These are phyloP conservation scores for Gamsiella multidivaricata DNA, from an alignment of 192 early-diverging fungal species.

Conservation along the genomic window DNA sequence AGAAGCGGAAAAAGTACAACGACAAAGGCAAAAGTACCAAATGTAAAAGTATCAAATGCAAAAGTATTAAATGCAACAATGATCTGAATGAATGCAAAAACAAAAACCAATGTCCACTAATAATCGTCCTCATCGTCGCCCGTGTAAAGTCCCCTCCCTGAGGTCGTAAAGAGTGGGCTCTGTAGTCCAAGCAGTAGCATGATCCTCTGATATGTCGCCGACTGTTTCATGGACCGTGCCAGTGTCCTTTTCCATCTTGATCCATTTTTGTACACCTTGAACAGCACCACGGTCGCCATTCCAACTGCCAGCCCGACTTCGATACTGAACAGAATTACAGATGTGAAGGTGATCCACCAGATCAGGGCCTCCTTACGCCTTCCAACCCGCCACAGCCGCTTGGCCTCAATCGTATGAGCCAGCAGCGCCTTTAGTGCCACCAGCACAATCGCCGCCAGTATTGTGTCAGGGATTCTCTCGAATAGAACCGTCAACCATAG, in stretches of 20 bases:
- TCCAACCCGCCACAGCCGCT: constrained; percentile 40
- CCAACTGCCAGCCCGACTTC: constrained; percentile 46
- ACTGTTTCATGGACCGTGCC: constrained; percentile 20
- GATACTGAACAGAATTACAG: constrained; percentile 44
- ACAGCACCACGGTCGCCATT: constrained; percentile 16
- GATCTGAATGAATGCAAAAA: neutral
- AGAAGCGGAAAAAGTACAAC: too few species aligned
- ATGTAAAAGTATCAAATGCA: neutral
- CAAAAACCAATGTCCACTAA: neutral
- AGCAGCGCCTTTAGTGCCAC: constrained; percentile 37
- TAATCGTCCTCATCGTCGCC: constrained; percentile 50
- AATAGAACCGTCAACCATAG: constrained; percentile 48
- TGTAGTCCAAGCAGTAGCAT: constrained; percentile 47
- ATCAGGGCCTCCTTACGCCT: constrained; percentile 39
- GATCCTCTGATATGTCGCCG: constrained; percentile 31
- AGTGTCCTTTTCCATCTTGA: constrained; percentile 13
- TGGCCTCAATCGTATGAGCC: constrained; percentile 32
- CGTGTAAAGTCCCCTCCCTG: constrained; percentile 32
- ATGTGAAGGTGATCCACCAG: constrained; percentile 48
- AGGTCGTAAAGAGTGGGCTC: constrained; percentile 38
- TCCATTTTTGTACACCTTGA: constrained; percentile 43
- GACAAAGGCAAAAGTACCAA: neutral
- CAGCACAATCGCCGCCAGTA: constrained; percentile 51
- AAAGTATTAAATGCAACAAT: constrained; percentile 14
- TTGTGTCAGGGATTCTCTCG: constrained; percentile 41